These are phyloP conservation scores for Apiospora rasikravindrae DNA, from an alignment of 2,329 filamentous ascomycete species.

Conservation along the genomic window DNA sequence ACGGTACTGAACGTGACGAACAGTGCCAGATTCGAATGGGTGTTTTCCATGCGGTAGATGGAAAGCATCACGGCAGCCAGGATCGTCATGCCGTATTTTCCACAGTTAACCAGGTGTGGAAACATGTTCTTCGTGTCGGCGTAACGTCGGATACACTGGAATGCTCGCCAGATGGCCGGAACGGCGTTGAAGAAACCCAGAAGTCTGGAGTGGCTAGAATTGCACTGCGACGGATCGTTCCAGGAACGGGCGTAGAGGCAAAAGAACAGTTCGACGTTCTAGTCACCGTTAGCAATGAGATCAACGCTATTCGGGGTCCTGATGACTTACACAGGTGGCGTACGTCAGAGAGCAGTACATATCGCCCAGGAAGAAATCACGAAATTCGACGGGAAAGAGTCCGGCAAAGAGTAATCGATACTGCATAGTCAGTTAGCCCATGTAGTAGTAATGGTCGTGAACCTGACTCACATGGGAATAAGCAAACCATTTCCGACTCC, in stretches of 20 bases:
- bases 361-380: constrained; percentile 96
- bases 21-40: constrained; percentile 62
- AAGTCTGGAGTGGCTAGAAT: constrained; percentile 81
- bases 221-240: constrained; percentile 77
- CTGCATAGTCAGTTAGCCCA: constrained; percentile 51
- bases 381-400: constrained; percentile 91
- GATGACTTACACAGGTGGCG: constrained; percentile 73
- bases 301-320: neutral
- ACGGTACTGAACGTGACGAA: constrained; percentile 83
- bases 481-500: constrained; percentile 82
- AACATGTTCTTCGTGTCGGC: constrained; percentile 85
- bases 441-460: neutral
- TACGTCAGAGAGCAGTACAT: constrained; percentile 98
- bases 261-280: constrained; percentile 94
- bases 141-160: constrained; percentile 92
- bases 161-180: constrained; percentile 86
- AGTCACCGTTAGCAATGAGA: constrained; percentile 30
- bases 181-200: constrained; percentile 85
- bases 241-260: constrained; percentile 86
- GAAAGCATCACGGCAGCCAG: constrained; percentile 78
- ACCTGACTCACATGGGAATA: constrained; percentile 77
- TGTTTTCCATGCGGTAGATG: constrained; percentile 77
- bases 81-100: constrained; percentile 89
- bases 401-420: constrained; percentile 86
- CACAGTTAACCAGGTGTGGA: constrained; percentile 89